Evolutionary conservation across 108 stramenopile genomes (phyloP), one percentile per base, ranked within the genome.

Genomic region (Thalassiosira profunda): DNA sequence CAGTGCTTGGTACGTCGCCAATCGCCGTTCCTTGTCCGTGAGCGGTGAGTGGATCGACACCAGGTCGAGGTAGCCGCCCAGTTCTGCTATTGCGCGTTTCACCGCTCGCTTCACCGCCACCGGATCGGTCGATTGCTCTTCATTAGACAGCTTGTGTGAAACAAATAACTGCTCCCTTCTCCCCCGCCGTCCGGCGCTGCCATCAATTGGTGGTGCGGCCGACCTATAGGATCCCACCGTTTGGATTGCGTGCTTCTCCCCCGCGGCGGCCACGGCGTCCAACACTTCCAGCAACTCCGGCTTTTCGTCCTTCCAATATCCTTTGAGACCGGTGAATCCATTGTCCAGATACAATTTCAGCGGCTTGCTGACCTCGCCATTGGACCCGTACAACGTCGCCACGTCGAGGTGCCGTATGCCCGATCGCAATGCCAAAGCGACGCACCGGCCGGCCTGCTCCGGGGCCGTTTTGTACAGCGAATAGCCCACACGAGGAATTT

Each of bases 391-490:
- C 10, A 54, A 49, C 1, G 84, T 76, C 3, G 84, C 92, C 21
- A 77, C 33, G 63, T 93, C 92, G 37, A 90, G 82, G 54, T 93
- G 86, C 4, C 80, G 51, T 6, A 90, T 56, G 5, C 92, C 92
- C 12, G 84, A 72, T 31, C 74, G 60, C 58, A 93, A 65, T 8
- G 92, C 87, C 48, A 93, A 62, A 5, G 80, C 57, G 6, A 78
- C 73, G 17, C 83, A 79, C 49, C 80, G 58, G 42, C 58, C 57
- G 0, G 73, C 72, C 55, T 86, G 78, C 12, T 90, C 87, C 0
- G 73, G 60, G 6, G 79, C 31, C 10, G 92, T 93, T 68, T 93
- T 93, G 63, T 90, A 93, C 24, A 90, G 72, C 9, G 88, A 89
- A 76, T 86, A 88, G 10, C 87, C 88, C 8, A 93, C 74, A 0